Conservation (phyloP, 495 filamentous ascomycete genomes). For the Aspergillus sparsus region DNA sequence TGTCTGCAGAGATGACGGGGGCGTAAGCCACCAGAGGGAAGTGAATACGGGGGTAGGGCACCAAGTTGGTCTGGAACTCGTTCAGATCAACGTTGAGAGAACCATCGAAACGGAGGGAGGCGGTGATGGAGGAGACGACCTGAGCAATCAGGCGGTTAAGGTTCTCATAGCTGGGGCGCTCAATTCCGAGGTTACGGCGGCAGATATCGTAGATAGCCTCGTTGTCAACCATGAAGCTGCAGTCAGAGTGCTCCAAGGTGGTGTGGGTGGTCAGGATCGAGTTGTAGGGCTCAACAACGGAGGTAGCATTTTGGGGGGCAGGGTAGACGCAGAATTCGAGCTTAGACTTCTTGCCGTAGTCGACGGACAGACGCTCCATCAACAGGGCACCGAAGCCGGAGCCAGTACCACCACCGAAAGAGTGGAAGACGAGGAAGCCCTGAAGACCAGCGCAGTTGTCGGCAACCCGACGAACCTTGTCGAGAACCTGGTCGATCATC, state of each 20-base stretch:
- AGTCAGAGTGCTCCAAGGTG: constrained; percentile 98
- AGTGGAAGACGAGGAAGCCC: constrained; percentile 99
- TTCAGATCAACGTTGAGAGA: constrained; percentile 99
- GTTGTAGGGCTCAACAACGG: constrained; percentile 99
- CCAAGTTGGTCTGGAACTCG: constrained; percentile 99
- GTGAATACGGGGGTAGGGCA: constrained; percentile 98
- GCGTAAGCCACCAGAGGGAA: constrained; percentile 97
- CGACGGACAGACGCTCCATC: constrained; percentile 95
- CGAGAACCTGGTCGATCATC: constrained; percentile 93
- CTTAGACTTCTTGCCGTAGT: constrained; percentile 99
- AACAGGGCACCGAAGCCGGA: constrained; percentile 97
- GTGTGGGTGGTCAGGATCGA: constrained; percentile 98
- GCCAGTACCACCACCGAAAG: constrained; percentile 97
- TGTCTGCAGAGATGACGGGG: constrained; percentile 88
- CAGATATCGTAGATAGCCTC: constrained; percentile 99
- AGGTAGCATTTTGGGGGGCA: constrained; percentile 92
- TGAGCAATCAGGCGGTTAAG: constrained; percentile 98
- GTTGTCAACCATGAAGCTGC: constrained; percentile 99
- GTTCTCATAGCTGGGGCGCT: constrained; percentile 97
- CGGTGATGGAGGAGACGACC: constrained; percentile 98
- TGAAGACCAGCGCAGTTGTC: constrained; percentile 98
- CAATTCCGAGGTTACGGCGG: constrained; percentile 92
- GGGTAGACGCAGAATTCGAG: constrained; percentile 99
- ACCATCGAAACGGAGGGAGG: constrained; percentile 96
- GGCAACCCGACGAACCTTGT: constrained; percentile 92